A percentile compares a stretch with the other conserved stretches of the same genome.
These are phyloP conservation scores for Sugiyamaella boreocaroliniensis DNA, from an alignment of 805 yeast genomes.

Conservation along the genomic window DNA sequence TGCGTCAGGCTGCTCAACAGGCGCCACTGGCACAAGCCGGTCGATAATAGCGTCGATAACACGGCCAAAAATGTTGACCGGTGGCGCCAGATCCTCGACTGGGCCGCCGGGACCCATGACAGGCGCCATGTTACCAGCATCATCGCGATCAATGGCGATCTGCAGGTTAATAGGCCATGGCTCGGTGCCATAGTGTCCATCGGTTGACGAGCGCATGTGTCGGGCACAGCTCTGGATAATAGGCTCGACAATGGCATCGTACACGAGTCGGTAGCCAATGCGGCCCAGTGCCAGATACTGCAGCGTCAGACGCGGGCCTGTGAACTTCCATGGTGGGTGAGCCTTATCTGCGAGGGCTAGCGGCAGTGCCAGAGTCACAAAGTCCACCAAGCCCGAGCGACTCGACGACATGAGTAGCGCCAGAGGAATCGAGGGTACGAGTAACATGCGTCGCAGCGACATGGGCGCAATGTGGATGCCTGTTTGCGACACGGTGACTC, in stretches of 20 bases:
- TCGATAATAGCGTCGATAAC: neutral
- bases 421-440: constrained; percentile 24
- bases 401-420: constrained; percentile 17
- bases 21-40: neutral
- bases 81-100: neutral
- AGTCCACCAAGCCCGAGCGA: constrained; percentile 14
- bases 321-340: constrained; percentile 18
- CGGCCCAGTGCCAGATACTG: constrained; percentile 18
- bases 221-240: constrained; percentile 17
- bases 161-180: neutral
- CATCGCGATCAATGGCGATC: constrained; percentile 1
- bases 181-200: neutral
- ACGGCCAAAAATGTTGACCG: constrained; percentile 1
- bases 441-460: constrained; percentile 15
- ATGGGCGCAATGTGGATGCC: constrained; percentile 12
- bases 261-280: constrained; percentile 12
- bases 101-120: neutral
- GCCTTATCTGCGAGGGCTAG: constrained; percentile 14
- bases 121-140: neutral
- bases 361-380: constrained; percentile 15
- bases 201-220: constrained; percentile 10
- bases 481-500: constrained; percentile 16
- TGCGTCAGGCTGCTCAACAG: neutral
- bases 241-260: constrained; percentile 18
- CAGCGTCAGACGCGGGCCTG: constrained; percentile 18